phyloP scores from a whole-genome alignment of 768 basidiomycete species.

The Rubroboletus pulcherrimus region DNA sequence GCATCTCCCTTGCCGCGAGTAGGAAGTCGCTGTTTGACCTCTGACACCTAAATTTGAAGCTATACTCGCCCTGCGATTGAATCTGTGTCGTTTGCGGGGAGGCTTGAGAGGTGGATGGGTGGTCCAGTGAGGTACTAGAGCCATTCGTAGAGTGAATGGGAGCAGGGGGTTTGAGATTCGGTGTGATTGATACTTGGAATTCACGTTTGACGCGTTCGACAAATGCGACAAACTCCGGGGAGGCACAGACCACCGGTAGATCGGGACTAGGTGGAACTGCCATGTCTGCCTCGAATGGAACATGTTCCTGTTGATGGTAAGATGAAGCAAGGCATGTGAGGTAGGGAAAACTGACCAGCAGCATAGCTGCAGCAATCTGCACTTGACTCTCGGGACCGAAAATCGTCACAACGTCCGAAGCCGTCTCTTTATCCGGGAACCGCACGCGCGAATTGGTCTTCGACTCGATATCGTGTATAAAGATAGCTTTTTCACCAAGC shows the following conservation, averaged over 20 bases:
- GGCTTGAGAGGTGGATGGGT: constrained; percentile 28
- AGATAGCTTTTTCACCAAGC: constrained; percentile 93
- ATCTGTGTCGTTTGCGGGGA: constrained; percentile 19
- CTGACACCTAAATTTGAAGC: constrained; percentile 96
- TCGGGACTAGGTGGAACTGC: constrained; percentile 82
- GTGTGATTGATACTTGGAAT: constrained; percentile 84
- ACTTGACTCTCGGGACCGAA: constrained; percentile 97
- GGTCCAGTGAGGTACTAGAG: constrained; percentile 46
- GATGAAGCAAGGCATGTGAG: background rate
- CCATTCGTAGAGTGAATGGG: constrained; percentile 44
- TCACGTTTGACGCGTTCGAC: constrained; percentile 91
- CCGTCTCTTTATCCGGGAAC: constrained; percentile 91
- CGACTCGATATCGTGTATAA: constrained; percentile 93
- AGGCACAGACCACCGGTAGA: constrained; percentile 66
- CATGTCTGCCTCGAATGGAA: constrained; percentile 95
- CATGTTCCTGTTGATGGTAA: constrained; percentile 68
- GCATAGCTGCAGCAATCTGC: constrained; percentile 94
- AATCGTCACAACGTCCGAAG: constrained; percentile 93
- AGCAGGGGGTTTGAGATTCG: constrained; percentile 58
- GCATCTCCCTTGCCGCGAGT: constrained; percentile 82
- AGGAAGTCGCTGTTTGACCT: constrained; percentile 93
- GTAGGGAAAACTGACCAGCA: constrained; percentile 56
- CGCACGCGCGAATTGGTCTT: constrained; percentile 93
- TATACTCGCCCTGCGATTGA: constrained; percentile 54
- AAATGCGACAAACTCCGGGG: constrained; percentile 82